A percentile compares a stretch with the other conserved stretches of the same genome.
These are phyloP conservation scores for Luffa aegyptiaca DNA, from an alignment of 306 rosid species.

Conservation along the genomic window DNA sequence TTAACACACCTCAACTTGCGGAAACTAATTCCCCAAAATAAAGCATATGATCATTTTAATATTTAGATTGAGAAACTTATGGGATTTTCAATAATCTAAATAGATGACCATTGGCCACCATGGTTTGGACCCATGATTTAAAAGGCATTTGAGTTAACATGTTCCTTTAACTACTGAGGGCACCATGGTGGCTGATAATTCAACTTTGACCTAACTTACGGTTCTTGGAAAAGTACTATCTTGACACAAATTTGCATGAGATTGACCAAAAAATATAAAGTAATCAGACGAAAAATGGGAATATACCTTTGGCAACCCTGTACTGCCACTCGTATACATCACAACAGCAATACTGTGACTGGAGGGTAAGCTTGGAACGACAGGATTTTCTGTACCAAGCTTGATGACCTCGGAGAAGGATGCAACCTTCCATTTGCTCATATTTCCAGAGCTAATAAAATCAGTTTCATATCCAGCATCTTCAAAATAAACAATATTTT, in stretches of 20 bases:
- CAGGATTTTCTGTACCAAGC: constrained; percentile 53
- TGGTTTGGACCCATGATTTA: not conserved
- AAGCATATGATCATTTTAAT: not conserved
- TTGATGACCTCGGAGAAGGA: constrained; percentile 70
- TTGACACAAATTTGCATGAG: not conserved
- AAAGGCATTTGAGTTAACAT: not conserved
- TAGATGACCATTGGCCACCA: not conserved
- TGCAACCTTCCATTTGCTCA: constrained; percentile 35
- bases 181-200: not conserved
- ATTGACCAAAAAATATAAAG: constrained; percentile 2
- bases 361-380: constrained; percentile 59
- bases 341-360: constrained; percentile 57
- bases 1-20: not conserved
- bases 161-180: not conserved
- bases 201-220: not conserved
- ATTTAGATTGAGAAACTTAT: not conserved
- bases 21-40: not conserved
- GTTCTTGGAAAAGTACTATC: not conserved
- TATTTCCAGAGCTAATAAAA: constrained; percentile 22
- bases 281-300: not conserved
- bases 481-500: constrained; percentile 68
- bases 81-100: not conserved
- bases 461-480: constrained; percentile 40
- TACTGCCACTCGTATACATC: constrained; percentile 96
- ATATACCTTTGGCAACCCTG: constrained; percentile 88